These are phyloP conservation scores for Komagataella populi DNA, from an alignment of 805 yeast genomes.

Conservation along the genomic window DNA sequence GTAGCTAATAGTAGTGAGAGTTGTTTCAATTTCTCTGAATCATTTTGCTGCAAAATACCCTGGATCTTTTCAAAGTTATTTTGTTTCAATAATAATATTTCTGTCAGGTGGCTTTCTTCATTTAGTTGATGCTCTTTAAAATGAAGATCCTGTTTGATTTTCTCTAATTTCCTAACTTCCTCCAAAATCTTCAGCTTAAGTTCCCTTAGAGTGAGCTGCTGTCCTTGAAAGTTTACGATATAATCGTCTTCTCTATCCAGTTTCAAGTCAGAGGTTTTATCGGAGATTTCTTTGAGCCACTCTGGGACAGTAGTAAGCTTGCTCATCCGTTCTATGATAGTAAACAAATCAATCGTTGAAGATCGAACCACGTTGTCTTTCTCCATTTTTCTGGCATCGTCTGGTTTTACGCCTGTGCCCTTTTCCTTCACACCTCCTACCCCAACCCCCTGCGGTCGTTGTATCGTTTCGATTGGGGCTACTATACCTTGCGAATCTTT, in stretches of 20 bases:
- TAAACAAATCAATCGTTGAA: constrained; percentile 13
- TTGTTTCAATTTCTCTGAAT: not conserved
- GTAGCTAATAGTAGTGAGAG: not conserved
- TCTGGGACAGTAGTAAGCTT: not conserved
- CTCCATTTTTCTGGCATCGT: constrained; percentile 6
- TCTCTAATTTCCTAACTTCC: not conserved
- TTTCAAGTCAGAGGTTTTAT: not conserved
- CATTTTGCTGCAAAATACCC: not conserved
- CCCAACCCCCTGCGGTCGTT: constrained; percentile 58
- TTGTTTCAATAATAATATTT: not conserved
- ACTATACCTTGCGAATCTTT: constrained; percentile 54
- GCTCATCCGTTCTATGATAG: constrained; percentile 4
- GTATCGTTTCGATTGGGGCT: constrained; percentile 63
- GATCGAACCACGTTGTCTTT: constrained; percentile 6
- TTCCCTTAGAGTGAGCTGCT: not conserved
- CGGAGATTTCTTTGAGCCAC: not conserved
- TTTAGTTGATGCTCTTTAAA: not conserved
- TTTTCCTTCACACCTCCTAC: constrained; percentile 40
- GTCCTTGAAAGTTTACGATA: not conserved
- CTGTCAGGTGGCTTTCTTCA: not conserved
- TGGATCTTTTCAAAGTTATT: not conserved
- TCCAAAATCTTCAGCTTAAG: no score
- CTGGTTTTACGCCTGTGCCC: constrained; percentile 3
- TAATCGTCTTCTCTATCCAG: not conserved
- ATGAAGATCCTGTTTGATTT: not conserved